Conservation (phyloP, 2,329 filamentous ascomycete species). For the Aureobasidium leucospermi region DNA sequence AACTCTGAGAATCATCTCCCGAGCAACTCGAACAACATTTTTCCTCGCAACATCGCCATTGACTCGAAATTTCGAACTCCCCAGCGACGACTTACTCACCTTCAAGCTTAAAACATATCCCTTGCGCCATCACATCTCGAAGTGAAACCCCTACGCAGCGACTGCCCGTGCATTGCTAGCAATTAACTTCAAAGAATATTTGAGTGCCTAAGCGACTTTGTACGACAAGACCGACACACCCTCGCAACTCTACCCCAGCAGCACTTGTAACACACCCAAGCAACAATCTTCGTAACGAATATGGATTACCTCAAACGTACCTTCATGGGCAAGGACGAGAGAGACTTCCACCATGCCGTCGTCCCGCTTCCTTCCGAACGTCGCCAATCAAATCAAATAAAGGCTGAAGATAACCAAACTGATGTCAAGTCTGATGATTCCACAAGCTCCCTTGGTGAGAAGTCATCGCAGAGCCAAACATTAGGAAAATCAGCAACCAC, state of each 20-base stretch:
- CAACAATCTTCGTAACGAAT: background rate
- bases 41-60: background rate
- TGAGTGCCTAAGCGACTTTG: constrained; percentile 3
- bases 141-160: constrained; percentile 3
- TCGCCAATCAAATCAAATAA: background rate
- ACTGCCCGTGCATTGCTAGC: constrained; percentile 8
- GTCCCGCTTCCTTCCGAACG: background rate
- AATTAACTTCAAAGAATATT: background rate
- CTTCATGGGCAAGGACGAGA: background rate
- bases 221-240: background rate
- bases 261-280: background rate
- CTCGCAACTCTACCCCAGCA: background rate
- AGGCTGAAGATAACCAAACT: background rate
- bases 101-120: background rate
- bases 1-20: background rate
- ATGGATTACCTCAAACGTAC: constrained; percentile 3
- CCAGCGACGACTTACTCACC: background rate
- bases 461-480: background rate
- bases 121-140: constrained; percentile 12
- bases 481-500: constrained; percentile 33
- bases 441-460: background rate
- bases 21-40: background rate
- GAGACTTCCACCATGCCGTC: background rate
- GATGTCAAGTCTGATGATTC: background rate
- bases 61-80: background rate